Conservation (phyloP, 1,284 basidiomycete genomes). For the Volvariella surrecta region DNA sequence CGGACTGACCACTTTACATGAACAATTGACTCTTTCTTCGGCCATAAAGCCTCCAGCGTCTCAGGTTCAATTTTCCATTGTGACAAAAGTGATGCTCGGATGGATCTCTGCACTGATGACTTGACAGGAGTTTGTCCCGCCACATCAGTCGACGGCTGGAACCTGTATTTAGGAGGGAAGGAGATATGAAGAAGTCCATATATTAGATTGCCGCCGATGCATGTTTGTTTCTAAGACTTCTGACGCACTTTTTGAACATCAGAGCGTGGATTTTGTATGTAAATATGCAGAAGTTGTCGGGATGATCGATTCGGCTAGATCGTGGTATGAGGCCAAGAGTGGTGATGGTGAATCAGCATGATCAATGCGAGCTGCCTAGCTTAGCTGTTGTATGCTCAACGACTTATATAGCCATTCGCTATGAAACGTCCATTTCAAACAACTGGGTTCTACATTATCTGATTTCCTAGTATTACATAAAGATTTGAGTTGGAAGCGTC, state of each 20-base stretch:
- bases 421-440: no score
- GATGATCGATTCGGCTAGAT: no score
- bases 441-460: slow-evolving; percentile 14
- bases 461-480: slow-evolving; percentile 15
- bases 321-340: slow-evolving; percentile 1
- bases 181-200: slow-evolving; percentile 7
- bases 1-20: slow-evolving; percentile 88
- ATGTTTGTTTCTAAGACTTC: slow-evolving; percentile 9
- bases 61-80: slow-evolving; percentile 83
- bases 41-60: slow-evolving; percentile 89
- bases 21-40: slow-evolving; percentile 93
- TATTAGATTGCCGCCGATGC: not conserved
- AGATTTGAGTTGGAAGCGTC: slow-evolving; percentile 8
- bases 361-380: no score
- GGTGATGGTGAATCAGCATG: slow-evolving; percentile 2
- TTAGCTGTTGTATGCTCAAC: no score
- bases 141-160: slow-evolving; percentile 81
- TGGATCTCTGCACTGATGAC: slow-evolving; percentile 87
- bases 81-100: slow-evolving; percentile 72
- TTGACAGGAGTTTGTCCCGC: slow-evolving; percentile 92
- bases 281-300: no score
- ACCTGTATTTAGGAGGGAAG: slow-evolving; percentile 40
- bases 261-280: no score
- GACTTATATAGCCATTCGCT: not conserved
- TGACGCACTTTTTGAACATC: slow-evolving; percentile 58